phyloP scores from a whole-genome alignment of 176 grass and related monocot genomes.

The Tillandsia fasciculata region DNA sequence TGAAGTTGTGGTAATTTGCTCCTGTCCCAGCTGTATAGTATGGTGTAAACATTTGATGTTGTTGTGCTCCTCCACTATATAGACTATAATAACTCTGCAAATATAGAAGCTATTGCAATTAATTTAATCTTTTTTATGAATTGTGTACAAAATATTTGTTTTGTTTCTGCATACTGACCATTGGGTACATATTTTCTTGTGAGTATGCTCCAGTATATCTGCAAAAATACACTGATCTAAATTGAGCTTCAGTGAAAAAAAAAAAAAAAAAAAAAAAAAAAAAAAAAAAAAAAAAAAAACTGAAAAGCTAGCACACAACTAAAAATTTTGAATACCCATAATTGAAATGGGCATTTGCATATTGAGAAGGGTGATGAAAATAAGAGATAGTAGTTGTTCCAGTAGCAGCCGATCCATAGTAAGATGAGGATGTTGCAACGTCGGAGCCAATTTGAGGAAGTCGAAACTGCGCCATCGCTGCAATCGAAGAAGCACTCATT shows the following conservation, averaged over 20 bases:
- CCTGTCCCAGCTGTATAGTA: not conserved
- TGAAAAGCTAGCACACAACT: not conserved
- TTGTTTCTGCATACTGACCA: conserved; percentile 20
- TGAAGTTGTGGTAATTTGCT: not conserved
- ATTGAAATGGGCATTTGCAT: conserved; percentile 29
- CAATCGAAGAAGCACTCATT: not conserved
- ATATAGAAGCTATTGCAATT: not conserved
- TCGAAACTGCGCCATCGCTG: conserved; percentile 29
- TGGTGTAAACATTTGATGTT: not conserved
- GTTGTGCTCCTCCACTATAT: not conserved
- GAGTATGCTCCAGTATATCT: conserved; percentile 40
- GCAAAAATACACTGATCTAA: not conserved
- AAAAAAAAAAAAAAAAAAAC: too few relatives aligned
- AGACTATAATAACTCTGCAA: not conserved
- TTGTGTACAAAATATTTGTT: not conserved
- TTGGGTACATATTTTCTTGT: conserved; percentile 41
- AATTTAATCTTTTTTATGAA: not conserved
- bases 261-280: not conserved
- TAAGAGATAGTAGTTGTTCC: conserved; percentile 24
- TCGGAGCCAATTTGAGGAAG: conserved; percentile 5
- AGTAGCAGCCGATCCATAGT: conserved; percentile 17
- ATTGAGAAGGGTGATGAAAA: conserved; percentile 32
- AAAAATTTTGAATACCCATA: conserved; percentile 30
- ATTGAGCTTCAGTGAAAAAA: not conserved
- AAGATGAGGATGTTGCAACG: conserved; percentile 22